phyloP scores from a whole-genome alignment of 2,329 filamentous ascomycete genomes.

The Dothideomycetes sp. region DNA sequence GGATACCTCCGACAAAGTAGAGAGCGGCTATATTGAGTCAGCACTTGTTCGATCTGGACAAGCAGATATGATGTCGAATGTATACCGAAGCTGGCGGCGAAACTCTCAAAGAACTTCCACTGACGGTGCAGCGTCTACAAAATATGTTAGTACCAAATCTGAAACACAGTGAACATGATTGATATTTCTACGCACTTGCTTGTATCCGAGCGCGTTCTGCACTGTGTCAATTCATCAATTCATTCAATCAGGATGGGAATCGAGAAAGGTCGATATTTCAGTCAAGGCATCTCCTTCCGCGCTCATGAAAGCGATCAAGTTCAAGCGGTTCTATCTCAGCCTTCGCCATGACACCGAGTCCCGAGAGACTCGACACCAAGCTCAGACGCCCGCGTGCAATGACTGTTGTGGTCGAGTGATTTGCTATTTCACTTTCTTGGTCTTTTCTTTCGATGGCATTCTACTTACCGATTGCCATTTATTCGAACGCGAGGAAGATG shows the following conservation, averaged over 20 bases:
- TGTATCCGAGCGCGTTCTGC: conserved; percentile 42
- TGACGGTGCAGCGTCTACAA: conserved; percentile 44
- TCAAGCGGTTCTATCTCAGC: conserved; percentile 28
- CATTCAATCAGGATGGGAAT: conserved; percentile 5
- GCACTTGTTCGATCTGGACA: background rate
- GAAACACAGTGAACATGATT: background rate
- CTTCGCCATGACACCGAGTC: conserved; percentile 13
- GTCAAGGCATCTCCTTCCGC: conserved; percentile 30
- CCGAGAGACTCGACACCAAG: conserved; percentile 3
- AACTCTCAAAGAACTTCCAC: conserved; percentile 48
- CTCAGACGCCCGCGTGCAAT: conserved; percentile 26
- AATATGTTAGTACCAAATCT: conserved; percentile 10
- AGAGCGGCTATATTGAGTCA: conserved; percentile 37
- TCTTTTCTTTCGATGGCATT: conserved; percentile 7
- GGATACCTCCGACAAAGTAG: conserved; percentile 50
- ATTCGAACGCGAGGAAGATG: conserved; percentile 8
- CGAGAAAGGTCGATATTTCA: conserved; percentile 13
- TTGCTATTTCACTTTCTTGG: conserved; percentile 2
- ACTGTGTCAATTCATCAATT: conserved; percentile 11
- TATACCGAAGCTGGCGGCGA: conserved; percentile 47
- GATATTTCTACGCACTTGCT: conserved; percentile 36
- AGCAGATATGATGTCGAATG: background rate
- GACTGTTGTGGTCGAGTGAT: conserved; percentile 15
- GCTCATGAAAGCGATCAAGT: conserved; percentile 29
- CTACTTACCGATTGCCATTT: conserved; percentile 18